phyloP scores from a whole-genome alignment of 2,329 filamentous ascomycete genomes.

The Neofusicoccum ribis region DNA sequence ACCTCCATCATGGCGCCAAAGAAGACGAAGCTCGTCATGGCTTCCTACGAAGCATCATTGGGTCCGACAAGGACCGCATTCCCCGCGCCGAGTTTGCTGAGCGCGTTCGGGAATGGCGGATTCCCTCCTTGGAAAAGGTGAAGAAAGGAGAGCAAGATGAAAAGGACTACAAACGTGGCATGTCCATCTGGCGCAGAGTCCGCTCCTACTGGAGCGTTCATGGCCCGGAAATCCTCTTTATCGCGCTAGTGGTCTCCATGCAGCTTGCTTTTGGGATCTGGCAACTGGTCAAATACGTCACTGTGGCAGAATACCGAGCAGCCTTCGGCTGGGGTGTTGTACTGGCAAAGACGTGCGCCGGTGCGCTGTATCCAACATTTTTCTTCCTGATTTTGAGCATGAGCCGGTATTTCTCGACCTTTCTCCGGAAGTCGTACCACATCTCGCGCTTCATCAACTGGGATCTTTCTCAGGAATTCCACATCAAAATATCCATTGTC shows the following conservation, averaged over 20 bases:
- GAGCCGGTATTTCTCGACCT: conserved; percentile 58
- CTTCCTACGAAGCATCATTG: conserved; percentile 55
- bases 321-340: conserved; percentile 60
- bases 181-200: conserved; percentile 48
- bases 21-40: conserved; percentile 49
- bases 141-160: conserved; percentile 51
- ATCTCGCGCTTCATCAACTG: conserved; percentile 59
- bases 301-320: conserved; percentile 45
- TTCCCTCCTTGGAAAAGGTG: conserved; percentile 51
- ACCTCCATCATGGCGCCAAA: conserved; percentile 43
- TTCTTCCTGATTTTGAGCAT: conserved; percentile 61
- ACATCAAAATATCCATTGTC: conserved; percentile 55
- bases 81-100: conserved; percentile 49
- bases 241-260: conserved; percentile 49
- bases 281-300: conserved; percentile 57
- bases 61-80: conserved; percentile 45
- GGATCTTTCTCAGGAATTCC: conserved; percentile 58
- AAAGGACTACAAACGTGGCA: conserved; percentile 47
- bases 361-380: conserved; percentile 58
- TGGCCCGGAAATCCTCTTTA: conserved; percentile 53
- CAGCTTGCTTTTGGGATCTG: conserved; percentile 56
- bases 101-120: conserved; percentile 48
- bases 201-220: conserved; percentile 59
- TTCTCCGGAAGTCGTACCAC: conserved; percentile 52
- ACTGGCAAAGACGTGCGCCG: conserved; percentile 56